Base-by-base conservation (phyloP, 2,329 filamentous ascomycete species). In the Colletotrichum plurivorum region DNA sequence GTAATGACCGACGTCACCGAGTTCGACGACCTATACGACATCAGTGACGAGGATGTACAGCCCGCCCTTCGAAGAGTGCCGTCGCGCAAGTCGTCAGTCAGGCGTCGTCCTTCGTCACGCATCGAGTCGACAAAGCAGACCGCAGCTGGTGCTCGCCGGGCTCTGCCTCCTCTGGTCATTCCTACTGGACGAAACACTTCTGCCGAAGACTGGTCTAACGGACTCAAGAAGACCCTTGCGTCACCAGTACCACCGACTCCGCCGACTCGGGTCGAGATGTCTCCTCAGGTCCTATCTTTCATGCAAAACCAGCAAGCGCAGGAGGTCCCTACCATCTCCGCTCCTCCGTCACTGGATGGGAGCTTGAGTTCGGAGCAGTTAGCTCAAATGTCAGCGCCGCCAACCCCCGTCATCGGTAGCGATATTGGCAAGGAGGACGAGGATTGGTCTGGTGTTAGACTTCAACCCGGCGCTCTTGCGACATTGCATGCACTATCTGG, bases 331-430 rank as follows among this genome's bases (percentile, higher is more conserved):
- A 91, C 89, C 43, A 88, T 90, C 36, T 95, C 94, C 63, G 92
- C 93, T 6, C 92, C 95, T 5, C 95, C 95, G 4, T 98, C 95
- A 5, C 85, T 97, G 4, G 95, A 97, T 81, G 95, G 94, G 22
- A 97, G 94, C 80, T 83, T 96, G 75, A 92, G 90, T 9, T 97
- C 95, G 2, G 95, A 98, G 76, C 94, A 97, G 78, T 88, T 97
- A 79, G 93, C 94, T 2, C 88, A 87, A 61, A 87, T 94, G 78
- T 97, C 94, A 75, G 94, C 94, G 56, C 94, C 95, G 5, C 90
- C 93, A 12, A 98, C 95, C 0, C 95, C 95, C 15, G 87, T 95
- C 69, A 86, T 93, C 72, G 89, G 85, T 16, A 83, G 84, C 65
- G 82, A 84, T 22, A 85, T 89, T 36, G 83, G 84, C 10, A 83